Evolutionary conservation across 2,329 filamentous ascomycete species (phyloP), one percentile per base, ranked within the genome.

Genomic region (Sporothrix mexicana): DNA sequence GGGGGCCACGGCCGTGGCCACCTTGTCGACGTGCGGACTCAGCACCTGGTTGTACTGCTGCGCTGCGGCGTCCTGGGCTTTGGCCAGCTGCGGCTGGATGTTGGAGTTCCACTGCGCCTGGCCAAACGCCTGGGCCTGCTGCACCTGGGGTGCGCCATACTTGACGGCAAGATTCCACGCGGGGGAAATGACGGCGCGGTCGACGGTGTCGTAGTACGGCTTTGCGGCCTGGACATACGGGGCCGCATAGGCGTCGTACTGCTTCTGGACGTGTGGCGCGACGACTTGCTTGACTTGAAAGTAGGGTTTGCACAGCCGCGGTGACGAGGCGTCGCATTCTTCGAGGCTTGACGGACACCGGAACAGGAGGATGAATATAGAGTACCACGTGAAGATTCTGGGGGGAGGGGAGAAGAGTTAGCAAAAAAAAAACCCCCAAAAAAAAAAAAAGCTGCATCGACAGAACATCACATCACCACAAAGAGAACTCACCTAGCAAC

Each of bases 321-420:
- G 93, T 1, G 93, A 93, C 43, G 86, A 83, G 36, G 92, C 88
- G 77, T 89, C 88, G 78, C 96, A 88, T 36, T 89, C 86, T 41
- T 91, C 87, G 74, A 91, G 82, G 9, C 88, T 89, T 2, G 90
- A 85, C 13, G 95, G 95, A 81, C 95, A 99, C 74, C 91, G 89
- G 80, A 99, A 92, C 73, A 95, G 82, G 72, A 96, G 84, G 30
- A 92, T 96, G 74, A 94, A 81, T 76, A 98, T 90, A 49, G 91
- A 87, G 80, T 96, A 97, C 95, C 95, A 99, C 23, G 93, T 92
- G 73, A 91, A 81, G 61, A 98, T 81, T 78, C 95, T 95, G 69
- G n/a, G 69, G n/a, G 20, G 23, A 25, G 8, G 17, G 12, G 10
- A 45, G 15, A 5, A 9, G 8, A 55, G 2, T 71, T 59, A 70